phyloP scores from a whole-genome alignment of 108 stramenopile genomes.

The Bacterosira constricta region DNA sequence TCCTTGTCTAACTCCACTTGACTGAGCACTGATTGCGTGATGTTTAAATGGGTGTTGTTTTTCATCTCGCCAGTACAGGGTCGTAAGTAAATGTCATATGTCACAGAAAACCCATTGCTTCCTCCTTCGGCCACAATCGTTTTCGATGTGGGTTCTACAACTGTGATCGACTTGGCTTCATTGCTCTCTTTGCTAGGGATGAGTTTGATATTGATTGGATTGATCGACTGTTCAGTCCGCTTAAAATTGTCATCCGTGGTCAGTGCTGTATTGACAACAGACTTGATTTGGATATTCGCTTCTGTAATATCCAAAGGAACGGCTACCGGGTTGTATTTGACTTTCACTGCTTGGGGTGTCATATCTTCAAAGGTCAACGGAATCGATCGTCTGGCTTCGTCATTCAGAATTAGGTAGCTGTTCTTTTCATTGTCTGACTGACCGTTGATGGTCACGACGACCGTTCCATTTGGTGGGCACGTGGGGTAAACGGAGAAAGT shows the following conservation, averaged over 20 bases:
- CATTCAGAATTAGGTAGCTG: constrained; percentile 30
- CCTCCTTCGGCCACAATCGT: constrained; percentile 39
- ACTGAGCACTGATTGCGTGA: constrained; percentile 5
- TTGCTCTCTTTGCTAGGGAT: constrained; percentile 10
- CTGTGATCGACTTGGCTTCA: constrained; percentile 38
- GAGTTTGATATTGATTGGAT: constrained; percentile 24
- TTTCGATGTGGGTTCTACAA: constrained; percentile 14
- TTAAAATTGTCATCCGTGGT: constrained; percentile 33
- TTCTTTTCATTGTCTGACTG: constrained; percentile 24
- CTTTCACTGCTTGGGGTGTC: constrained; percentile 18
- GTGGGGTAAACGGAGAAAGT: constrained; percentile 45
- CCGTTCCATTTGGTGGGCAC: constrained; percentile 18
- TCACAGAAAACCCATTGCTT: constrained; percentile 24
- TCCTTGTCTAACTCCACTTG: constrained; percentile 4
- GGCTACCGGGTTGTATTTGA: constrained; percentile 29
- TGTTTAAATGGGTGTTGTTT: constrained; percentile 9
- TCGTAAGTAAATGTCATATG: constrained; percentile 44
- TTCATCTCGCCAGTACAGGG: constrained; percentile 24
- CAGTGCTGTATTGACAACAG: constrained; percentile 5
- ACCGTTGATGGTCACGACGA: constrained; percentile 29
- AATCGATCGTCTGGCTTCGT: background rate
- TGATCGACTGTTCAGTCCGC: constrained; percentile 15
- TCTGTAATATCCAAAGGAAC: constrained; percentile 30
- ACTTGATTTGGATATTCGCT: constrained; percentile 22
- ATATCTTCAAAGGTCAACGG: constrained; percentile 10